Conservation (phyloP, 2,329 filamentous ascomycete species). For the Zymoseptoria passerinii region DNA sequence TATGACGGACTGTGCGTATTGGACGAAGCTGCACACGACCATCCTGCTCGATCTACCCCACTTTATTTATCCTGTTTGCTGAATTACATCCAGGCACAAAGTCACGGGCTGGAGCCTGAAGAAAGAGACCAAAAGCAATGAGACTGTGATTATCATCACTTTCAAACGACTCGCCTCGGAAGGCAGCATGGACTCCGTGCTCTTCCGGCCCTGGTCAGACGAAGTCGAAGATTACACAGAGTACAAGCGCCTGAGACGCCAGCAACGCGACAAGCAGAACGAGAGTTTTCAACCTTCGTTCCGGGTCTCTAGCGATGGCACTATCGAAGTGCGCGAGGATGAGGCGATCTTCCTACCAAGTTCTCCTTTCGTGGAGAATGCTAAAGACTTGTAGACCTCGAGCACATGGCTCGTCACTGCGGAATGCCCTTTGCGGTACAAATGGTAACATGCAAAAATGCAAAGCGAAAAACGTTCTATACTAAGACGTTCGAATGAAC, state of each 20-base stretch:
- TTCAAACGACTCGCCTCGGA: conserved; percentile 30
- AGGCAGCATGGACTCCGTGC: conserved; percentile 30
- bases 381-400: neutral
- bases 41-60: neutral
- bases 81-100: conserved; percentile 24
- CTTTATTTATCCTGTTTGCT: neutral
- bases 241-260: conserved; percentile 36
- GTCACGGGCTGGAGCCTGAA: conserved; percentile 37
- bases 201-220: conserved; percentile 33
- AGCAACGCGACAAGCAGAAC: conserved; percentile 7
- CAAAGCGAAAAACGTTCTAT: neutral
- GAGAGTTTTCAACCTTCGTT: neutral
- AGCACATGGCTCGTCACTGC: neutral
- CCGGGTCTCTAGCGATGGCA: conserved; percentile 6
- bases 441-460: neutral
- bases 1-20: conserved; percentile 42
- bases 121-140: conserved; percentile 17
- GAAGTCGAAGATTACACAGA: conserved; percentile 43
- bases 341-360: neutral
- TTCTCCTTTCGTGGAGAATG: neutral
- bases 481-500: neutral
- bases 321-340: neutral
- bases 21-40: neutral
- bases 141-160: conserved; percentile 32
- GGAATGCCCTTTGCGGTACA: neutral